These are phyloP conservation scores for Ophiostoma ips DNA, from an alignment of 2,329 filamentous ascomycete species.

Conservation along the genomic window DNA sequence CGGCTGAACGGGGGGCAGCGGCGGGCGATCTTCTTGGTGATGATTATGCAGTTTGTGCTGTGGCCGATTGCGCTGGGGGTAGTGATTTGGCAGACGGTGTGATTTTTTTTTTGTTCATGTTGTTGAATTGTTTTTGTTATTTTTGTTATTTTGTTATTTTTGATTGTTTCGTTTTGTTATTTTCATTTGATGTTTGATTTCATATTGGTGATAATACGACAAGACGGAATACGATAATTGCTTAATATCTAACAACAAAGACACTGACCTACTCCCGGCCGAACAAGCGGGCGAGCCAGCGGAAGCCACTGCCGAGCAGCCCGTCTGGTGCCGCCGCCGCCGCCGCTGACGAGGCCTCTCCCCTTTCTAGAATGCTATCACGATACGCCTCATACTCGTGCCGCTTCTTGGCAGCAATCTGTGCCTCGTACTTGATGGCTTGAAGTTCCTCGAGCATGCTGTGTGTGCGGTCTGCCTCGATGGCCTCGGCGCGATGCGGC, in stretches of 20 bases:
- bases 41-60: conserved; percentile 15
- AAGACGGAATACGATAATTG: background rate
- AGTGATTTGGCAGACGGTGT: conserved; percentile 11
- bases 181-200: background rate
- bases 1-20: conserved; percentile 25
- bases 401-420: too few relatives aligned
- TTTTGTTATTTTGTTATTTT: background rate
- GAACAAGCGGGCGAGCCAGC: too few relatives aligned
- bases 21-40: conserved; percentile 22
- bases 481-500: background rate
- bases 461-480: too few relatives aligned
- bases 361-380: too few relatives aligned
- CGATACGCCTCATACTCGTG: conserved; percentile 9
- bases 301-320: too few relatives aligned
- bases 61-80: conserved; percentile 14
- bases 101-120: background rate
- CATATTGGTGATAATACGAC: background rate
- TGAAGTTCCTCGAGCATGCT: too few relatives aligned
- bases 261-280: too few relatives aligned
- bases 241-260: too few relatives aligned
- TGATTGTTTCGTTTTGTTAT: background rate
- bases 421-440: too few relatives aligned
- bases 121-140: background rate
- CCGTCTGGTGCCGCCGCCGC: background rate
- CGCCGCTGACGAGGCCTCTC: too few relatives aligned